These are phyloP conservation scores for Brassica balearica DNA, from an alignment of 441 rosid genomes.

Conservation along the genomic window DNA sequence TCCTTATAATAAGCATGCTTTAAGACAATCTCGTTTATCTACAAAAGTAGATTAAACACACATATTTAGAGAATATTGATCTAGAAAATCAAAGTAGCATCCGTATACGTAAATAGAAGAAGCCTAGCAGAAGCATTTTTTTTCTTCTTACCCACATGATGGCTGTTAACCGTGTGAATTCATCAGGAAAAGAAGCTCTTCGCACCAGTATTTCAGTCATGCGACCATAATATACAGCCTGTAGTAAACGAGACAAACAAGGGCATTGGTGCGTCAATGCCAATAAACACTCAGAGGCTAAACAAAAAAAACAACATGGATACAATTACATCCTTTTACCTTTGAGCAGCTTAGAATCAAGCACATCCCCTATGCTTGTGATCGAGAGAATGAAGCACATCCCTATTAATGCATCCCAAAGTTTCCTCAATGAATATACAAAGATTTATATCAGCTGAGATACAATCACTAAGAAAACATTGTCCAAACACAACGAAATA, in stretches of 20 bases:
- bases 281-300: neutral
- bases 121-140: conserved; percentile 11
- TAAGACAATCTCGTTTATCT: conserved; percentile 93
- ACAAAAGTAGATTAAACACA: conserved; percentile 31
- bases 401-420: too few relatives aligned
- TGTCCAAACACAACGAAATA: too few relatives aligned
- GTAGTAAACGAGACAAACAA: conserved; percentile 87
- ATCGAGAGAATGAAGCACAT: too few relatives aligned
- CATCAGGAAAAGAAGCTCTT: conserved; percentile 95
- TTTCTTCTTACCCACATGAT: conserved; percentile 84
- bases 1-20: too few relatives aligned
- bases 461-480: too few relatives aligned
- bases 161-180: conserved; percentile 96
- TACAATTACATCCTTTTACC: too few relatives aligned
- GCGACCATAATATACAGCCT: conserved; percentile 42
- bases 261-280: conserved; percentile 44
- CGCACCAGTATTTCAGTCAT: conserved; percentile 99
- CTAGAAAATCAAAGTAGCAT: conserved; percentile 8
- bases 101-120: conserved; percentile 18
- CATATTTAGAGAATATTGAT: conserved; percentile 26
- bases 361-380: too few relatives aligned
- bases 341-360: neutral
- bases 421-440: too few relatives aligned
- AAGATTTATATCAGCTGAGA: too few relatives aligned
- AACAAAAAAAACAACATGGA: neutral